phyloP scores from a whole-genome alignment of 1,284 basidiomycete species.

The Moniliella sp. region DNA sequence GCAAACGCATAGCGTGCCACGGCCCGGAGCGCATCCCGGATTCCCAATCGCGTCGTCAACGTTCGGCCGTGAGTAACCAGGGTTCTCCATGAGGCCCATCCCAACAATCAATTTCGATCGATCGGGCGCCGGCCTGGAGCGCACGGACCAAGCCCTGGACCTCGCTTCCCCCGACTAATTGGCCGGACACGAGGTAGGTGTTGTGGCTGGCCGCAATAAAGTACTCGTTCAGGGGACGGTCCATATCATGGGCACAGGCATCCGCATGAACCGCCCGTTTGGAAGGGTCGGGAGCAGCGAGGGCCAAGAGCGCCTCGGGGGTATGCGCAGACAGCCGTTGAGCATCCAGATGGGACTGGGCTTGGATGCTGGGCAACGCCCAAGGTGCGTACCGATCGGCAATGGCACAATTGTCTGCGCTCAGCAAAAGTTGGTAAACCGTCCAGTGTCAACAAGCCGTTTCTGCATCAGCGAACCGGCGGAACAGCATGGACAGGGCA shows the following conservation, averaged over 20 bases:
- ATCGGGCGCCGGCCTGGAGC: conserved; percentile 66
- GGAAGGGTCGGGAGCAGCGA: conserved; percentile 39
- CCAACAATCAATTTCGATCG: conserved; percentile 73
- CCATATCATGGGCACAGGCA: conserved; percentile 49
- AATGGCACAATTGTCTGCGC: conserved; percentile 19
- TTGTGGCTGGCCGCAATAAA: conserved; percentile 87
- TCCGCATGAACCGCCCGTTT: conserved; percentile 36
- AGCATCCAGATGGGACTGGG: neutral
- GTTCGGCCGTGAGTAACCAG: conserved; percentile 67
- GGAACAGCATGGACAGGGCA: conserved; percentile 8
- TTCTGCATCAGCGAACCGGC: conserved; percentile 5
- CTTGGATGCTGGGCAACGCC: neutral
- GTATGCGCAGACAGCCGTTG: neutral
- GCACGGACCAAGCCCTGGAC: conserved; percentile 89
- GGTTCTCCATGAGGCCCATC: conserved; percentile 48
- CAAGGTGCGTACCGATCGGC: conserved; percentile 9
- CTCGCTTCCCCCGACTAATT: conserved; percentile 76
- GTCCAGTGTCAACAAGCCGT: conserved; percentile 8
- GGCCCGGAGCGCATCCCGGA: conserved; percentile 63
- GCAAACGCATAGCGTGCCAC: conserved; percentile 82
- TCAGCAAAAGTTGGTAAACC: conserved; percentile 21
- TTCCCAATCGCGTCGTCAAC: conserved; percentile 61
- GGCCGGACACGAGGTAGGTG: conserved; percentile 83
- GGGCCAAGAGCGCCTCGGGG: neutral
- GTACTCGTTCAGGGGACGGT: conserved; percentile 61